Conservation (phyloP, 2,329 filamentous ascomycete species). For the Xylariaceae sp. region DNA sequence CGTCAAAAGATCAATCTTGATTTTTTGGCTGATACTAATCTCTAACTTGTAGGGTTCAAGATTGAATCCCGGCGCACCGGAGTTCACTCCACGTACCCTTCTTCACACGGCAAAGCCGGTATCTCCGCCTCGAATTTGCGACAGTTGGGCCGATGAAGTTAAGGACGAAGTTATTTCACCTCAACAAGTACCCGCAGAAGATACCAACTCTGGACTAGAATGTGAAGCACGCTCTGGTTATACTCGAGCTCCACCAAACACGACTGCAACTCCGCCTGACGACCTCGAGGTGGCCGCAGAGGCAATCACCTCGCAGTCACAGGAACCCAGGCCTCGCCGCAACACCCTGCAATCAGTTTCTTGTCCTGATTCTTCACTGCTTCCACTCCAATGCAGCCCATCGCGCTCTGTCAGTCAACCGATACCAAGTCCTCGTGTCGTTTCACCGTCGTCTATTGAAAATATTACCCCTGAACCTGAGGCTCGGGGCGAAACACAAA, state of each 20-base stretch:
- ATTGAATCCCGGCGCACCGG: conserved; percentile 53
- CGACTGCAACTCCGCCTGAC: conserved; percentile 17
- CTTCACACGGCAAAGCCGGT: conserved; percentile 20
- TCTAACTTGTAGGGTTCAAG: conserved; percentile 45
- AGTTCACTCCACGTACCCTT: conserved; percentile 48
- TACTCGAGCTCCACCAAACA: conserved; percentile 18
- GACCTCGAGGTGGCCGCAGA: conserved; percentile 9
- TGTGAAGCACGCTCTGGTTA: conserved; percentile 9
- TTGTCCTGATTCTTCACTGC: conserved; percentile 24
- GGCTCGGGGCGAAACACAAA: neutral
- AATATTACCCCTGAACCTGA: conserved; percentile 1
- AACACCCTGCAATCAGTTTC: conserved; percentile 31
- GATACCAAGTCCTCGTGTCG: conserved; percentile 17
- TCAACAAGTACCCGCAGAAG: conserved; percentile 2
- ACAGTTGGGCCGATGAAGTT: conserved; percentile 32
- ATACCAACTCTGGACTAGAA: conserved; percentile 20
- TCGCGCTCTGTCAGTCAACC: conserved; percentile 30
- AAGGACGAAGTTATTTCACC: conserved; percentile 22
- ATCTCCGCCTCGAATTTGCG: conserved; percentile 22
- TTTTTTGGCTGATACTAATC: conserved; percentile 44
- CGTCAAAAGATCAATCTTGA: conserved; percentile 37
- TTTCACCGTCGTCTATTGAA: neutral
- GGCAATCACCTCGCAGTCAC: conserved; percentile 8
- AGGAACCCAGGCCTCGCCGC: conserved; percentile 25
- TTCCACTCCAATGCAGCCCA: conserved; percentile 25